These are phyloP conservation scores for Allantophomopsis lycopodina DNA, from an alignment of 2,329 filamentous ascomycete genomes.

Conservation along the genomic window DNA sequence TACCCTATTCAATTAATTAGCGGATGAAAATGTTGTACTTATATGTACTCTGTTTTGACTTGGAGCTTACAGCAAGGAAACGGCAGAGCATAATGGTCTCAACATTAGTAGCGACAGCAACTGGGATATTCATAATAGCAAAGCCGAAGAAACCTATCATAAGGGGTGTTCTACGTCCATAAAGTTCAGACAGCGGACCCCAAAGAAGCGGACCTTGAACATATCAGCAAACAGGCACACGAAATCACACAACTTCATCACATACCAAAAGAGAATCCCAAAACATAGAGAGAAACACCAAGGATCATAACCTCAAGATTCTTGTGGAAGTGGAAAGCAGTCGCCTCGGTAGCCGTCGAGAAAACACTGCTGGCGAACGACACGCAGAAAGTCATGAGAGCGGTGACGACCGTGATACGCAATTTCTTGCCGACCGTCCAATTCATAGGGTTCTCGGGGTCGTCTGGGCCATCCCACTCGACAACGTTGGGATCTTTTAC, in stretches of 20 bases:
- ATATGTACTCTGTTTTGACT: no score
- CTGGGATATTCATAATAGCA: constrained; percentile 45
- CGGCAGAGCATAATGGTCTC: constrained; percentile 45
- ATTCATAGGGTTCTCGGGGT: constrained; percentile 69
- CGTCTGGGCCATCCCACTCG: constrained; percentile 54
- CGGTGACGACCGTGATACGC: constrained; percentile 72
- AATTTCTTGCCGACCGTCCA: constrained; percentile 65
- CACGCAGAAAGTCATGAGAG: constrained; percentile 58
- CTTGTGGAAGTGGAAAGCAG: constrained; percentile 9
- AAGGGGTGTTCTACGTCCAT: constrained; percentile 43
- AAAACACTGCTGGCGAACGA: constrained; percentile 35
- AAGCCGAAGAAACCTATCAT: constrained; percentile 38
- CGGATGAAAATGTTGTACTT: no score
- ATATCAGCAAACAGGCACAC: no score
- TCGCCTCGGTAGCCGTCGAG: constrained; percentile 25
- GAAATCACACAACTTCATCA: no score
- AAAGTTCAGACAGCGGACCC: constrained; percentile 45
- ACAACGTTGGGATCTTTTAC: constrained; percentile 33
- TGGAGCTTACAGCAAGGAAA: constrained; percentile 36
- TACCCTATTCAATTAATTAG: constrained; percentile 12
- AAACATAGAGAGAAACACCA: constrained; percentile 41
- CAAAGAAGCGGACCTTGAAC: constrained; percentile 40
- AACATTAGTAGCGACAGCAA: constrained; percentile 40
- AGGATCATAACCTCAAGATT: constrained; percentile 30
- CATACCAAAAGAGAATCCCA: constrained; percentile 37